Evolutionary conservation across 2,329 filamentous ascomycete species (phyloP).

Genomic region (Colletotrichum navitas): DNA sequence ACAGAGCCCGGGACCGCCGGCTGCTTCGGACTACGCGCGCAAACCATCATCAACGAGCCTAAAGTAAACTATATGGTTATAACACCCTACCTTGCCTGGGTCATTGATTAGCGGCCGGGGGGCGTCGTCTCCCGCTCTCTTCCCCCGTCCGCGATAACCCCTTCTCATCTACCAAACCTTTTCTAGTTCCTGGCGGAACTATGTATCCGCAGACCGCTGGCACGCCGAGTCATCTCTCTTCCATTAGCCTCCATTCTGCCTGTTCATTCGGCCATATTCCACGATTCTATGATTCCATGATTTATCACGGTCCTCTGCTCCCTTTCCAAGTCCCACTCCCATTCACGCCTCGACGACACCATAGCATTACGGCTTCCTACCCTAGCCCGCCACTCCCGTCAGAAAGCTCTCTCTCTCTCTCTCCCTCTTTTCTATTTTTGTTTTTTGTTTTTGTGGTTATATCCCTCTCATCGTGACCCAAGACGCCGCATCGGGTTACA

Average conservation of each 20-base stretch:
- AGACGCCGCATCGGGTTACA: conserved; percentile 32
- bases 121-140: not conserved
- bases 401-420: not conserved
- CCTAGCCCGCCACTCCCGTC: conserved; percentile 13
- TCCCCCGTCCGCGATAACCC: not conserved
- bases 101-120: conserved; percentile 21
- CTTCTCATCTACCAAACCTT: not conserved
- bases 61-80: conserved; percentile 1
- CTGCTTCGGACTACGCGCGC: conserved; percentile 28
- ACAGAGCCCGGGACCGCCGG: conserved; percentile 15
- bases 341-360: conserved; percentile 10
- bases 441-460: too few species aligned
- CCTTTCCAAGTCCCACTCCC: conserved; percentile 24
- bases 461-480: not conserved
- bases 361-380: conserved; percentile 11
- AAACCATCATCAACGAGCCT: conserved; percentile 12
- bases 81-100: conserved; percentile 8
- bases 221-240: conserved; percentile 38
- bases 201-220: conserved; percentile 9
- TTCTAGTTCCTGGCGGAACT: not conserved
- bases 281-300: not conserved
- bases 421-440: not conserved
- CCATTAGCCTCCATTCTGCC: conserved; percentile 38
- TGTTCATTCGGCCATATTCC: conserved; percentile 21
- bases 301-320: conserved; percentile 3